Base-by-base conservation (phyloP, 1,284 basidiomycete species). In the Polyporus tsugae region DNA sequence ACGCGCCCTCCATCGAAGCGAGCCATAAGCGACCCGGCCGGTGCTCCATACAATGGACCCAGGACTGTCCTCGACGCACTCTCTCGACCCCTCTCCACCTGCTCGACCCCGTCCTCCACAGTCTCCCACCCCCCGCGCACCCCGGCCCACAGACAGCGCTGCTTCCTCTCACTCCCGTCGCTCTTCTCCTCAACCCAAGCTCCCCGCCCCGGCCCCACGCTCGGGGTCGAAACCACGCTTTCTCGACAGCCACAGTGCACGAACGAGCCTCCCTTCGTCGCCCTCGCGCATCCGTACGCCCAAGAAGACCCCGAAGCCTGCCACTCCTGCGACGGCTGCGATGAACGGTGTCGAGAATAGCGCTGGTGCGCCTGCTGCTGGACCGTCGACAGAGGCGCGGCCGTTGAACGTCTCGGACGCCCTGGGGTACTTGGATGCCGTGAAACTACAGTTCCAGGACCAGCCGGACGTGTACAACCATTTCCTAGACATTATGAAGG, bases 401-500 rank as follows among this genome's bases (percentile, higher is more conserved):
- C 88, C 89, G 35, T 82, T 93, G 75, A 93, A 93, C 77, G 92
- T 94, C 77, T 94, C 95, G 68, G 97, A 98, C 83, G 97, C 97
- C n/a, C 87, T 99, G 78, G 94, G 92, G 78, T 99, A 99, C 77
- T 89, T 99, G 76, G 97, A 99, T 82, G 95, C 96, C 69, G 97
- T 99, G 83, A 99, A 98, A 85, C 85, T 90, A 66, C 94, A 97
- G 85, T 98, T 98, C 80, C 86, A 91, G 70, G 93, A 96, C 78
- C 91, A 92, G 79, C 96, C 97, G 33, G 95, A 98, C 78, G 96
- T 98, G 38, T 98, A 99, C 86, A 98, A 99, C 80, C 91, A 93
- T 74, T 99, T 99, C 80, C 83, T 99, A 80, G 97, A 99, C 80
- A 98, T 99, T 78, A 99, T 99, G 97, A 99, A 99, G 84, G 97